Conservation (phyloP, 148 eudicot species). For the Chenopodium berlandieri region DNA sequence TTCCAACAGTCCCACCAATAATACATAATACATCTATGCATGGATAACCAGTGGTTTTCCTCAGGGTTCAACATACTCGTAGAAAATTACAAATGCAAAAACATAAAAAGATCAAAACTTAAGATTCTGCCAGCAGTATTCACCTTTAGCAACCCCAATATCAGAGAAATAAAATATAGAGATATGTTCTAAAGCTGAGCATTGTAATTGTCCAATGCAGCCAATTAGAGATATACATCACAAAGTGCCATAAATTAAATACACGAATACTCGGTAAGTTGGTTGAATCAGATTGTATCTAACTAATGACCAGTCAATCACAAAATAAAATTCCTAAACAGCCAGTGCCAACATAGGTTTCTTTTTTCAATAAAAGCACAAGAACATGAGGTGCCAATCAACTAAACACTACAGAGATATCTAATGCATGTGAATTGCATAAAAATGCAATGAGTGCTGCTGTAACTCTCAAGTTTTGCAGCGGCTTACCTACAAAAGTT, state of each 20-base stretch:
- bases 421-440: not conserved
- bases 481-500: conserved; percentile 69
- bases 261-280: no score
- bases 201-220: not conserved
- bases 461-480: not conserved
- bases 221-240: no score
- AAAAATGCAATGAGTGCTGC: not conserved
- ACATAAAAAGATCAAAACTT: not conserved
- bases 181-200: not conserved
- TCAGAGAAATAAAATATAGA: not conserved
- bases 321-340: not conserved
- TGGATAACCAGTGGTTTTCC: not conserved
- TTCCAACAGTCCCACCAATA: no score
- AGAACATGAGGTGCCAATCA: conserved; percentile 1
- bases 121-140: not conserved
- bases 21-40: not conserved
- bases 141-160: not conserved
- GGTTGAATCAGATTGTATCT: not conserved
- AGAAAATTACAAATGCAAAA: not conserved
- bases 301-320: not conserved
- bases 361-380: not conserved
- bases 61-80: not conserved
- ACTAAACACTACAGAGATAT: not conserved
- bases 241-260: no score
- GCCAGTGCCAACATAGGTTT: not conserved